Base-by-base conservation (phyloP, 768 basidiomycete genomes). In the Saitozyma podzolica region DNA sequence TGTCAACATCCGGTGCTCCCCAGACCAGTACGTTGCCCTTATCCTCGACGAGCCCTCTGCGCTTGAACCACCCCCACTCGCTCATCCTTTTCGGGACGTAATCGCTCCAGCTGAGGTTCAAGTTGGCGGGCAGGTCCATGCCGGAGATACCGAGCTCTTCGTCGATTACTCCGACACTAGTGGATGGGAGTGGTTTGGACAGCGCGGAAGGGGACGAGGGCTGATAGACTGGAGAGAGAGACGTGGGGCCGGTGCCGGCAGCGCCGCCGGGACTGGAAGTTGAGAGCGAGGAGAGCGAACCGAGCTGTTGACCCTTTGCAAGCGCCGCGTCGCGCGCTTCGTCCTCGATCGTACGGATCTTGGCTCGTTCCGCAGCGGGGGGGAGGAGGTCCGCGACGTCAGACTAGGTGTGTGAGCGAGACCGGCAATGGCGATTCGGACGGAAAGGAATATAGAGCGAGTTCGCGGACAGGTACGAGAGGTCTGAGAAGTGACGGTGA, bases 271-370 rank as follows among this genome's bases (percentile, higher is more conserved):
- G 29, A 5, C 29, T 29, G 29, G 29, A 29, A 29, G 29, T 29
- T 29, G 29, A 29, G 29, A 29, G 29, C 2, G 29, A 29, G 29
- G 29, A 29, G 29, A 29, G 29, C 29, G 29, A 29, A 29, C 29
- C 29, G 29, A 29, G 29, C 29, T 29, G 14, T 19, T 41, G 54
- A 5, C 51, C 17, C 51, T 56, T 48, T 48, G 58, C 42, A 14
- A 54, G 49, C 37, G 47, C 20, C 50, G 62, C 61, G 9, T 73
- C 76, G 13, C 69, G 56, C 29, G 61, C 63, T 65, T 80, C 80
- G 41, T 82, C 81, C 66, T 81, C 81, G 67, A 82, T 80, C 9
- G 76, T 70, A 47, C 66, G 61, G 51, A 78, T 65, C 48, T 59
- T 66, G 13, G 59, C 52, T 37, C 81, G 68, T 74, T 80, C 73